phyloP scores from a whole-genome alignment of 192 early-diverging fungal genomes.

The Linnemannia schmuckeri region DNA sequence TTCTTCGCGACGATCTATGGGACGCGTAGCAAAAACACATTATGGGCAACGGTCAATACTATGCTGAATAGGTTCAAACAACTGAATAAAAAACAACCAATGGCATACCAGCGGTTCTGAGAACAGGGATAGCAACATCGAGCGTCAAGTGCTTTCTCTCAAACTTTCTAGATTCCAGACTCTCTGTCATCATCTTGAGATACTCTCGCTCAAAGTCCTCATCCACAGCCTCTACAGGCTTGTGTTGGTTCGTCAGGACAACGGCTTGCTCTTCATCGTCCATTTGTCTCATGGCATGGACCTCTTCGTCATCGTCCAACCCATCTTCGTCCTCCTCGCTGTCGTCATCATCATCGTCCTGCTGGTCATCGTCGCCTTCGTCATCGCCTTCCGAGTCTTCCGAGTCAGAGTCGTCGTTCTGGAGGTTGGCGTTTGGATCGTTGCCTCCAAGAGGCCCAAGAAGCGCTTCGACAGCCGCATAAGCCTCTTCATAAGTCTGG shows the following conservation, averaged over 20 bases:
- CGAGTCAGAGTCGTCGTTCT: slow-evolving; percentile 62
- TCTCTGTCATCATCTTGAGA: slow-evolving; percentile 92
- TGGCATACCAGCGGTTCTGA: slow-evolving; percentile 61
- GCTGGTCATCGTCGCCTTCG: slow-evolving; percentile 54
- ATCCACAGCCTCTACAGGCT: slow-evolving; percentile 79
- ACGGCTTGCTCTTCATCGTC: slow-evolving; percentile 82
- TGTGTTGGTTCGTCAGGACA: slow-evolving; percentile 71
- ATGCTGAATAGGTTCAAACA: neutral
- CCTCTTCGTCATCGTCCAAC: slow-evolving; percentile 61
- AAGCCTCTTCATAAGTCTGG: slow-evolving; percentile 86
- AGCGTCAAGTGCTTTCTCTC: slow-evolving; percentile 83
- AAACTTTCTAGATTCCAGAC: slow-evolving; percentile 84
- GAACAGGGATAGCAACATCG: slow-evolving; percentile 92
- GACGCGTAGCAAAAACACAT: neutral
- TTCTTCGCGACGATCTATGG: slow-evolving; percentile 52
- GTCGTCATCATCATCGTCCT: slow-evolving; percentile 51
- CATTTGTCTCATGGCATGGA: slow-evolving; percentile 44
- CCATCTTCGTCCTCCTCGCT: slow-evolving; percentile 66
- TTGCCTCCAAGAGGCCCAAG: slow-evolving; percentile 59
- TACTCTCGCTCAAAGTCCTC: slow-evolving; percentile 93
- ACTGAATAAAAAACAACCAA: too few species aligned
- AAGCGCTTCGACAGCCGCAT: slow-evolving; percentile 70
- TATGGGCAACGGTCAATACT: neutral
- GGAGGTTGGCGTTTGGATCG: slow-evolving; percentile 55
- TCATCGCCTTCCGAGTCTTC: slow-evolving; percentile 56